Evolutionary conservation across 164 flowering plant species (phyloP).

Genomic region (Saururus chinensis): DNA sequence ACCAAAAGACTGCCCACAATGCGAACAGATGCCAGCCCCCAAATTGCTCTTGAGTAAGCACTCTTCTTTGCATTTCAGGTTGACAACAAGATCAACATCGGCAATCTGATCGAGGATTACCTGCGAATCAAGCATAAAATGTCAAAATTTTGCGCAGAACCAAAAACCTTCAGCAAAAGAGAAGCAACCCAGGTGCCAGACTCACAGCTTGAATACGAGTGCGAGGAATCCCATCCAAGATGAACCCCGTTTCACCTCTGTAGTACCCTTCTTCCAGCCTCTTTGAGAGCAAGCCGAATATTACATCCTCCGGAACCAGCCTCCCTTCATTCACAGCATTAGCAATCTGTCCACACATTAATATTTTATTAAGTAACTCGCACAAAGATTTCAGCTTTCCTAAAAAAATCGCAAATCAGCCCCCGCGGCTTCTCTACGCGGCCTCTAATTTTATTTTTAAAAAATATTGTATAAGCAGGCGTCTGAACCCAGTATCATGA

Average conservation of each 20-base stretch:
- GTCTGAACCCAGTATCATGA: too few relatives aligned
- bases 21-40: conserved; percentile 21
- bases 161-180: too few relatives aligned
- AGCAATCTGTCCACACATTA: conserved; percentile 41
- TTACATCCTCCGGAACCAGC: conserved; percentile 77
- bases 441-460: too few relatives aligned
- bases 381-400: too few relatives aligned
- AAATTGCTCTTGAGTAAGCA: conserved; percentile 20
- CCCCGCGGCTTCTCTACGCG: too few relatives aligned
- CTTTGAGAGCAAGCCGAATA: conserved; percentile 70
- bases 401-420: too few relatives aligned
- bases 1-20: conserved; percentile 18
- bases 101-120: conserved; percentile 53
- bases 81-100: conserved; percentile 52
- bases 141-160: not conserved
- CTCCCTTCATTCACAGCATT: conserved; percentile 66
- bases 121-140: conserved; percentile 16
- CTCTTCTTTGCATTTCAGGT: conserved; percentile 41
- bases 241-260: conserved; percentile 87
- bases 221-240: conserved; percentile 59
- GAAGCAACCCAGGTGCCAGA: conserved; percentile 11
- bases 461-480: too few relatives aligned
- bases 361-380: not conserved
- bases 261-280: conserved; percentile 78
- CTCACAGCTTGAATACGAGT: conserved; percentile 33